phyloP scores from a whole-genome alignment of 371 early-diverging fungal species.

The Mortierella sp. region DNA sequence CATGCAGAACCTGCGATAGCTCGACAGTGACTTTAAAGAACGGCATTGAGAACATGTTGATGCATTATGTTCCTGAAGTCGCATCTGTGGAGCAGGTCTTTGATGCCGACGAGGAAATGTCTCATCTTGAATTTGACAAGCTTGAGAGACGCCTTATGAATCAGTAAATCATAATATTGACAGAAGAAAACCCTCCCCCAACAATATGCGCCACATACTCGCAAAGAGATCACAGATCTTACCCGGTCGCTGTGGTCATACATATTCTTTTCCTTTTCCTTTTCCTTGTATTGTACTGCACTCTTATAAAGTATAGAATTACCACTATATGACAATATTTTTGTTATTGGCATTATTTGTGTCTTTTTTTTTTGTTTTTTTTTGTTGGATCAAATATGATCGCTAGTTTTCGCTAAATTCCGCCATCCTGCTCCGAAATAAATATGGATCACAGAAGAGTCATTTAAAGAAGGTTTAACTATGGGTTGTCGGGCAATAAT shows the following conservation, averaged over 20 bases:
- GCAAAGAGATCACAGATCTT: no score
- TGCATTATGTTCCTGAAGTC: conserved; percentile 98
- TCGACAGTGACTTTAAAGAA: conserved; percentile 93
- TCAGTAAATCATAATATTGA: conserved; percentile 42
- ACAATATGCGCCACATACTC: no score
- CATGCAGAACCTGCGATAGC: conserved; percentile 95
- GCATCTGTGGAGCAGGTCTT: conserved; percentile 90
- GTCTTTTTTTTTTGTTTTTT: no score
- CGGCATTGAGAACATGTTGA: conserved; percentile 98
- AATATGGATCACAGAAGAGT: no score
- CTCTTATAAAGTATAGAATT: neutral
- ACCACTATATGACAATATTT: no score
- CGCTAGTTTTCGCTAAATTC: no score
- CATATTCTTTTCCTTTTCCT: neutral
- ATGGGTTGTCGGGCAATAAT: no score
- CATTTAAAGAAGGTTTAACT: no score
- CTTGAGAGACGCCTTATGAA: conserved; percentile 55
- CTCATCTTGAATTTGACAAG: conserved; percentile 54
- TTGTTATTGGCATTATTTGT: no score
- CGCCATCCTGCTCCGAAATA: no score
- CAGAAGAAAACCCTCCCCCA: conserved; percentile 2
- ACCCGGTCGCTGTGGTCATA: no score
- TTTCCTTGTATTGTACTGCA: neutral
- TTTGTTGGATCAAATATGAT: no score
- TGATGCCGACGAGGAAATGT: conserved; percentile 53